phyloP scores from a whole-genome alignment of 169 alveolate species.

The Cryptosporidium ubiquitum region DNA sequence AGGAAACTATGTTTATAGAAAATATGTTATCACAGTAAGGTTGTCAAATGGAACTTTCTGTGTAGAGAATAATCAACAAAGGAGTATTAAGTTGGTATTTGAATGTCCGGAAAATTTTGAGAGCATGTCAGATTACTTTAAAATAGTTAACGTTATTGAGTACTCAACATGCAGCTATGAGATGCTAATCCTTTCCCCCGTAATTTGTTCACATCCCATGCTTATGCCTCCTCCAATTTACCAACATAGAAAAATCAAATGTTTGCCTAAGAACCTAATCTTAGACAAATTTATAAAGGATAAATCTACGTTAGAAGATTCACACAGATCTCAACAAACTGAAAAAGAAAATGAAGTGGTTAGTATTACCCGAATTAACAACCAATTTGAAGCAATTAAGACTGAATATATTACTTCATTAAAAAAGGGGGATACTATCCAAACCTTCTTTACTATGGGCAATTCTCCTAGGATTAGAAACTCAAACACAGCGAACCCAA shows the following conservation, averaged over 20 bases:
- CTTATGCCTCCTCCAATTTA: constrained; percentile 43
- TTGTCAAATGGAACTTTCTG: constrained; percentile 42
- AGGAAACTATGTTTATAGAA: not conserved
- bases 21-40: constrained; percentile 23
- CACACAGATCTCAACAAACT: not conserved
- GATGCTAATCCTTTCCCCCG: constrained; percentile 54
- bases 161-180: constrained; percentile 52
- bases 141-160: constrained; percentile 44
- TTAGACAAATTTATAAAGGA: not conserved
- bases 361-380: not conserved
- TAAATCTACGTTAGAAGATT: not conserved
- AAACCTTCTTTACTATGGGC: constrained; percentile 16
- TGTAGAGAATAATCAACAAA: constrained; percentile 2
- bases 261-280: not conserved
- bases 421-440: not conserved
- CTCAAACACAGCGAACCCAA: not conserved
- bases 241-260: not conserved
- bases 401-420: not conserved
- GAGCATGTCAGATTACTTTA: constrained; percentile 15
- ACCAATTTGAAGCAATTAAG: constrained; percentile 16
- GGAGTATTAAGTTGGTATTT: constrained; percentile 39
- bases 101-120: constrained; percentile 64
- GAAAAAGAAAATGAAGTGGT: not conserved
- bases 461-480: constrained; percentile 6
- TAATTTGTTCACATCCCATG: constrained; percentile 60